Base-by-base conservation (phyloP, 2,329 filamentous ascomycete species). In the Diplodia intermedia region DNA sequence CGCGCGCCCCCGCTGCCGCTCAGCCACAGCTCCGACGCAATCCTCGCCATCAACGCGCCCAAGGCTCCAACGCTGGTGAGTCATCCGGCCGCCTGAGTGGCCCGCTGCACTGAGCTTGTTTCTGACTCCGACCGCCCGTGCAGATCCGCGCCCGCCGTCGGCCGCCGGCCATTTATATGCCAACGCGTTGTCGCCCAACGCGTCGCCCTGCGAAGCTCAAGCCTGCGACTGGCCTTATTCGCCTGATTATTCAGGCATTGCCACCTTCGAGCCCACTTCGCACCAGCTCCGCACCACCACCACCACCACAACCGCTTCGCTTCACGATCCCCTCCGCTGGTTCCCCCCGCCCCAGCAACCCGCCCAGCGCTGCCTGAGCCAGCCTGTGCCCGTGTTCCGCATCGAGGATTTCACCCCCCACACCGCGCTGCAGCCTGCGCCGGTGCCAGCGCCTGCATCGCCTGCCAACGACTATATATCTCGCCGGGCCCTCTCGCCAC, bases 121-220 rank as follows among this genome's bases (percentile, higher is more conserved):
- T 63, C 60, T 63, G 60, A 63, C 60, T 63, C 60, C 60, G 43
- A 52, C 43, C 43, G 23, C 23, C 23, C 23, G 43, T 31, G 60
- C 60, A 63, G 60, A 63, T 63, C 60, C 60, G 43, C 43, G 26
- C 26, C 31, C 60, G 60, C 60, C 60, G 60, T 26, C 29, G 18
- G 26, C 31, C 50, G 18, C 60, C 43, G 60, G 60, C 60, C 60
- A 63, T 63, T 63, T 63, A 63, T 63, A 63, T 63, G 62, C 36
- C 62, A 65, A 55, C 62, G 62, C 62, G 60, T 63, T 63, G 62
- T 65, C 49, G 62, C 52, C 62, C 62, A 55, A 65, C 62, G 62
- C 62, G 62, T 65, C 62, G 49, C 33, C 36, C 36, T 50, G 8
- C 50, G 31, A 65, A 53, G 52, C 62, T 47, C 62, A 65, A 54